Base-by-base conservation (phyloP, 345 rosid genomes). In the Eucalyptus grandis region DNA sequence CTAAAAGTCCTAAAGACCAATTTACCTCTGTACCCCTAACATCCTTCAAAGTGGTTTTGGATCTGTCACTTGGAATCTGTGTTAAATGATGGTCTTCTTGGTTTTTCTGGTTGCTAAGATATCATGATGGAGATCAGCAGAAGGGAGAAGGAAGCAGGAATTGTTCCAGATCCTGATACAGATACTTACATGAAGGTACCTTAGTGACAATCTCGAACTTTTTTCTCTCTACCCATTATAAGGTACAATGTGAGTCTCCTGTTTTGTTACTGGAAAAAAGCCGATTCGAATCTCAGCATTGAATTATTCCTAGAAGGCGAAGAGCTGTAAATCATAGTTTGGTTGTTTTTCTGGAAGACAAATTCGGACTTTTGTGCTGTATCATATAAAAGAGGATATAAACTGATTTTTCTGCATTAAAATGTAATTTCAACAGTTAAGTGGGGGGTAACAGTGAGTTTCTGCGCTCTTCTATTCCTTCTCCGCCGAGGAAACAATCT, bases 151-250 rank as follows among this genome's bases (percentile, higher is more conserved):
- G 89, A 90, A 87, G 93, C 91, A 49, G 93, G 93, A 53, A 92
- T 94, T 53, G 77, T 93, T 47, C 95, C 95, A 5, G 94, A 94
- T 89, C 93, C 92, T 21, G 92, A 92, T 51, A 89, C 91, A 56
- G 94, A 94, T 83, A 88, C 92, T 31, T 94, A 92, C 88, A 93
- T 94, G 94, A 93, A 93, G 96, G 95, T 94, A 86, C 22, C n/a
- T 87, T 27, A 49, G 12, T 50, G 53, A 30, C 60, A 50, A 17
- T 69, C 44, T 69, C 81, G 14, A 5, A 34, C 81, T 30, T 86
- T 46, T 14, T 86, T 87, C 87, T 46, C 81, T 69, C 26, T 69
- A 34, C 26, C 80, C 81, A 69, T 69, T 34, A 34, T 37, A 69
- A 37, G 24, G 81, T 69, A 69, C 81, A 69, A 69, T 69, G 5